Evolutionary conservation across 108 stramenopile species (phyloP), one percentile per base, ranked within the genome.

Genomic region (Aurantiochytrium sp.): DNA sequence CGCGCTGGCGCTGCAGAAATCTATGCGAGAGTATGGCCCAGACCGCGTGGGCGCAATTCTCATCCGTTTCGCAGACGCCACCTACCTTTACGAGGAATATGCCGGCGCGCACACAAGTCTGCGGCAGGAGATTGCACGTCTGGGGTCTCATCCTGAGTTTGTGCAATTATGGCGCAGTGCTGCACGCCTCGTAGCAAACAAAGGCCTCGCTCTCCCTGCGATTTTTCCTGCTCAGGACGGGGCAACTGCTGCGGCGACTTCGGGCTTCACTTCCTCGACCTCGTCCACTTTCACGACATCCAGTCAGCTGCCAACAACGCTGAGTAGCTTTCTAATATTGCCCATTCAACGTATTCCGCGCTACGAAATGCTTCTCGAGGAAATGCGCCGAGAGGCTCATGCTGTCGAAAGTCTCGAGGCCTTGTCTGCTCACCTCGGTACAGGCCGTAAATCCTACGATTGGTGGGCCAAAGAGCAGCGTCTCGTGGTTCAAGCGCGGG

Each of bases 341-440:
- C 76, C 76, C 28, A 83, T 83, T 16, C 76, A 83, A 35, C 76
- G 76, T 23, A 45, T 83, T 53, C 76, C 76, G n/a, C 76, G 76
- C 14, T 83, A 83, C 28, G 76, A 83, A 45, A 43, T 83, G 19
- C 12, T 83, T 43, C 51, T 83, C 8, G 51, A 47, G 28, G 49
- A 83, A 53, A 47, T 83, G 51, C 45, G 45, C 45, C 64, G 64
- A 8, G 35, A 69, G 64, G 64, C 64, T 3, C 1, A 18, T 18
- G 25, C 42, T 14, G 14, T 69, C 25, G 64, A 69, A 1, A 18
- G 18, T 23, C 42, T 69, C 25, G 64, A 69, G 64, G 18, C 8
- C 25, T 0, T 23, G 0, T 8, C 64, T 18, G 6, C 25, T 8
- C 35, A 69, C 64, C 42, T 28, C 35, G 64, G 64, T 1, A 2